Conservation (phyloP, 495 filamentous ascomycete genomes). For the Aspergillus kassunensis region DNA sequence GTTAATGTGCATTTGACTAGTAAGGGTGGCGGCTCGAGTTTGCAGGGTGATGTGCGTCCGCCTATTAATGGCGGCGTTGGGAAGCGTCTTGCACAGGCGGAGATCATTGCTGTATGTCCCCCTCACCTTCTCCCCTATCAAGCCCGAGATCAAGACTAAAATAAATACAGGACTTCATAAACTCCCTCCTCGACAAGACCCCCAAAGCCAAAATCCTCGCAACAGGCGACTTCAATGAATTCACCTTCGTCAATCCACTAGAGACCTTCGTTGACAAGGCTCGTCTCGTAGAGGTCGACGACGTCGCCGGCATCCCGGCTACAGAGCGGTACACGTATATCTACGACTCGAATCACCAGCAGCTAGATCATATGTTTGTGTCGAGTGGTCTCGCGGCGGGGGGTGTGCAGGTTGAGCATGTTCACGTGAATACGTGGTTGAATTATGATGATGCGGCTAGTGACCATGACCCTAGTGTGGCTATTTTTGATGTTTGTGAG, state of each 20-base stretch:
- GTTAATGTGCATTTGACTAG: slow-evolving; percentile 56
- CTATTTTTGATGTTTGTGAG: neutral
- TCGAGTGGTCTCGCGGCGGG: slow-evolving; percentile 29
- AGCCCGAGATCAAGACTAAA: neutral
- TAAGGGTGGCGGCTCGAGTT: slow-evolving; percentile 53
- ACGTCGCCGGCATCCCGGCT: slow-evolving; percentile 33
- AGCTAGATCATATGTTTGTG: slow-evolving; percentile 60
- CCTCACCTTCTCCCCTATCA: neutral
- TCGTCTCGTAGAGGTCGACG: slow-evolving; percentile 51
- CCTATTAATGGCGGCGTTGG: slow-evolving; percentile 56
- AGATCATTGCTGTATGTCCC: slow-evolving; percentile 43
- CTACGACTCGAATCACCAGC: slow-evolving; percentile 50
- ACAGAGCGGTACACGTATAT: slow-evolving; percentile 59
- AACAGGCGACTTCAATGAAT: slow-evolving; percentile 63
- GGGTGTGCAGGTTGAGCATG: slow-evolving; percentile 45
- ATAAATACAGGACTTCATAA: slow-evolving; percentile 27
- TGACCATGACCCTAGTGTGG: slow-evolving; percentile 55
- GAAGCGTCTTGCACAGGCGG: slow-evolving; percentile 42
- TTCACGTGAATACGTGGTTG: slow-evolving; percentile 61
- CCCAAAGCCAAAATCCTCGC: slow-evolving; percentile 41
- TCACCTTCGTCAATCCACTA: slow-evolving; percentile 50
- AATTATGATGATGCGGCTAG: slow-evolving; percentile 37
- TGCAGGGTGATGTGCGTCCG: slow-evolving; percentile 56
- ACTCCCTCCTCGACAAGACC: slow-evolving; percentile 40
- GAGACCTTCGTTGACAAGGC: slow-evolving; percentile 36